Evolutionary conservation across 2,329 filamentous ascomycete genomes (phyloP).

Genomic region (Aspergillus aculeatus): DNA sequence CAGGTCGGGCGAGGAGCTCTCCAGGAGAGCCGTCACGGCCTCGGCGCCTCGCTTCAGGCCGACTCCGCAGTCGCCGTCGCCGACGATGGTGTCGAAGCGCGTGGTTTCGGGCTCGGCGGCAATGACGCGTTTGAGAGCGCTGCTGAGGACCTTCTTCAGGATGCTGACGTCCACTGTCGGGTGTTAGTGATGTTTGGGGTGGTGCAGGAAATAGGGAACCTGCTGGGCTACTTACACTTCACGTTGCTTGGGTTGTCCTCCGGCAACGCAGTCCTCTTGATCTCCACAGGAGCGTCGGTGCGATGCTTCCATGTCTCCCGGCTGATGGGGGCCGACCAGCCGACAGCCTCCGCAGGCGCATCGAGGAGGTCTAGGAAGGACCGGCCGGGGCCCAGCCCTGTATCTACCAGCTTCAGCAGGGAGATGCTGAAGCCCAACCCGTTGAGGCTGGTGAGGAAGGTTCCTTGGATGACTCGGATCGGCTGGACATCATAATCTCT

Average conservation of each 20-base stretch:
- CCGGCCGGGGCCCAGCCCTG: constrained; percentile 53
- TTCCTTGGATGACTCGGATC: constrained; percentile 61
- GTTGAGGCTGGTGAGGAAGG: constrained; percentile 71
- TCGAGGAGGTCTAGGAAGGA: constrained; percentile 66
- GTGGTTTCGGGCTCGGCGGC: constrained; percentile 65
- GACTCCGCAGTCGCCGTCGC: constrained; percentile 87
- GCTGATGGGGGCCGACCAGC: constrained; percentile 63
- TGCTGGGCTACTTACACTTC: constrained; percentile 40
- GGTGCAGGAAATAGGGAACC: not conserved
- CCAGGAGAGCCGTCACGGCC: constrained; percentile 49
- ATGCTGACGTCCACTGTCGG: constrained; percentile 48
- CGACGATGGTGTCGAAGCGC: constrained; percentile 74
- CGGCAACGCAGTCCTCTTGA: constrained; percentile 41
- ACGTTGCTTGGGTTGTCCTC: constrained; percentile 55
- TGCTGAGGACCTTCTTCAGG: constrained; percentile 55
- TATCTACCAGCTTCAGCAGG: constrained; percentile 61
- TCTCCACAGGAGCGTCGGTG: constrained; percentile 42
- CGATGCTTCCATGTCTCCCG: constrained; percentile 58
- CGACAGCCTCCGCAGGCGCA: constrained; percentile 64
- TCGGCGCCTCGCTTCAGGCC: constrained; percentile 85
- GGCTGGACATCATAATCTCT: constrained; percentile 60
- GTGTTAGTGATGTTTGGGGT: not conserved
- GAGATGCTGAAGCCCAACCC: constrained; percentile 70
- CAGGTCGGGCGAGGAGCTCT: constrained; percentile 40
- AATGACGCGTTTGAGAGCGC: constrained; percentile 60